These are phyloP conservation scores for Osmozyma mogii DNA, from an alignment of 805 yeast species.

Conservation along the genomic window DNA sequence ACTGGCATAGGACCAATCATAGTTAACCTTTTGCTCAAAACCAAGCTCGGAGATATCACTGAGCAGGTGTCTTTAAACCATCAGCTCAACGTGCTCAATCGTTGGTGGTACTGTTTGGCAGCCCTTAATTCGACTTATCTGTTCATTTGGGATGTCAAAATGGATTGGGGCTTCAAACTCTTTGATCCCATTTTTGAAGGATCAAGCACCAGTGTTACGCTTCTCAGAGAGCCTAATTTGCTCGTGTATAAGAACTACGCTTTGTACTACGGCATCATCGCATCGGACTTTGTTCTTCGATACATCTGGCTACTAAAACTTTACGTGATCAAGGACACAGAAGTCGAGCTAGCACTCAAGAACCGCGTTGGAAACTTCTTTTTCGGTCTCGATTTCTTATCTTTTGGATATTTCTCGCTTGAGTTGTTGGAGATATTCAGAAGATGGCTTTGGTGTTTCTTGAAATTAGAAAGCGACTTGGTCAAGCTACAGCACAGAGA, in stretches of 20 bases:
- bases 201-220: constrained; percentile 3
- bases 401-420: constrained; percentile 55
- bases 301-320: constrained; percentile 69
- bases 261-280: constrained; percentile 50
- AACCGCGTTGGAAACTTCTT: constrained; percentile 16
- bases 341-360: constrained; percentile 9
- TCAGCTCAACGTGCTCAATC: constrained; percentile 17
- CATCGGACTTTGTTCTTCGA: constrained; percentile 56
- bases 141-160: constrained; percentile 79
- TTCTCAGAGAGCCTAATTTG: constrained; percentile 14
- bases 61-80: constrained; percentile 1
- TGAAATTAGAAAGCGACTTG: constrained; percentile 77
- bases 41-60: constrained; percentile 6
- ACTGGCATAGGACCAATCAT: constrained; percentile 44
- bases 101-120: constrained; percentile 37
- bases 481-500: constrained; percentile 19
- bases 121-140: constrained; percentile 68
- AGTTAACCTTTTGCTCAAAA: constrained; percentile 17
- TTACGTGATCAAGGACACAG: constrained; percentile 26
- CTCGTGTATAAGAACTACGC: constrained; percentile 18
- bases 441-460: constrained; percentile 84
- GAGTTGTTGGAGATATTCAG: constrained; percentile 72
- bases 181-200: constrained; percentile 26
- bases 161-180: constrained; percentile 78
- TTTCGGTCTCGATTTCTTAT: constrained; percentile 32